Base-by-base conservation (phyloP, 2,329 filamentous ascomycete species). In the Scleromitrula shiraiana region DNA sequence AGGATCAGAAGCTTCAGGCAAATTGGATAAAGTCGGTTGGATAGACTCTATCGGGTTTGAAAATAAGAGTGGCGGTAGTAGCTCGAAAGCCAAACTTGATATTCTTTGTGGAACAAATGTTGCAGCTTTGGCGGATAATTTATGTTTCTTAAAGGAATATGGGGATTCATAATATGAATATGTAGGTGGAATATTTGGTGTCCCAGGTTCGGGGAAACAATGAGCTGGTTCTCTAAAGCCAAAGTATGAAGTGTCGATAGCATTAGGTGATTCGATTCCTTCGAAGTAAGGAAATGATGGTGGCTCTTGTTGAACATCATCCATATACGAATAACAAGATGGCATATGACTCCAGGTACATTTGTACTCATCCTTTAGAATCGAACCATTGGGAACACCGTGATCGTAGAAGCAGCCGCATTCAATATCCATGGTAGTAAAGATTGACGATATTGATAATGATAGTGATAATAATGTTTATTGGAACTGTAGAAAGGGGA, bases 381-480 rank as follows among this genome's bases (percentile, higher is more conserved):
- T 26, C 22, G 46, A 47, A 19, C 24, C 12, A 33, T 41, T 47
- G 15, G 22, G 19, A 14, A 47, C 8, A 12, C 17, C 9, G 26
- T 27, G 38, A 39, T 39, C 27, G 23, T 29, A 41, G 30, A 39
- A 47, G 29, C 45, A 47, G 33, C 15, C 38, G 22, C 38, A 41
- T 19, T 42, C 45, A 17, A 41, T 47, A 27, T 47, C 45, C 45
- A 47, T 45, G 33, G 32, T 36, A 5, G 33, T n/a, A n/a, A n/a
- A 17, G 17, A 5, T 35, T 19, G 33, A 22, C 12, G 33, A 37
- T 42, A 47, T 29, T 20, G 27, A 47, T n/a, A n/a, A n/a, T 36
- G 23, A 36, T 27, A 35, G 33, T 47, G 44, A 47, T 41, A 29
- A 41, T 35, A 24, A 39, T 33, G 15, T n/a, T n/a, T n/a, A 40